Evolutionary conservation across 2,329 filamentous ascomycete genomes (phyloP).

Genomic region (Aspergillus terreus): DNA sequence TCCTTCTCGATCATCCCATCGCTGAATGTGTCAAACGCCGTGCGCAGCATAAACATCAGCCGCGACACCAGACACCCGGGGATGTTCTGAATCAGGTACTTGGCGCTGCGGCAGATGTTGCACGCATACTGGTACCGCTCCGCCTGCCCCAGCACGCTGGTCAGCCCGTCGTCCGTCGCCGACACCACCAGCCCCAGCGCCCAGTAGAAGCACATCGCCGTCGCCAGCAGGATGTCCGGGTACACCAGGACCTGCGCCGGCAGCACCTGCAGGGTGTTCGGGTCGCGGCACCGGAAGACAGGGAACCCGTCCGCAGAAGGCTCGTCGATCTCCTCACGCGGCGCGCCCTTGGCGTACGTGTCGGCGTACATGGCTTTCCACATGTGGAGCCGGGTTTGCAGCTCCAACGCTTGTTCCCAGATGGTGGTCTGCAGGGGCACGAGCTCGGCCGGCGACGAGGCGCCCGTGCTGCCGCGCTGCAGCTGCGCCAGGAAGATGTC

Average conservation of each 20-base stretch:
- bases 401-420: constrained; percentile 16
- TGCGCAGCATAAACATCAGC: constrained; percentile 27
- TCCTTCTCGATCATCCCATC: constrained; percentile 25
- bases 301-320: constrained; percentile 13
- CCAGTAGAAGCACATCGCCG: constrained; percentile 23
- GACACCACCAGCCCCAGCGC: constrained; percentile 23
- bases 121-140: constrained; percentile 26
- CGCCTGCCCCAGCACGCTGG: constrained; percentile 16
- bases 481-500: constrained; percentile 17
- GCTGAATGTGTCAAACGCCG: constrained; percentile 23
- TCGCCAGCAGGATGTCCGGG: constrained; percentile 22
- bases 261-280: constrained; percentile 15
- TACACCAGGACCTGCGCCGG: constrained; percentile 18
- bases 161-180: constrained; percentile 17
- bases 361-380: constrained; percentile 18
- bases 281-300: constrained; percentile 19
- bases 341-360: constrained; percentile 12
- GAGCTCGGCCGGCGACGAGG: constrained; percentile 10
- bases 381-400: constrained; percentile 17
- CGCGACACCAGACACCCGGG: constrained; percentile 25
- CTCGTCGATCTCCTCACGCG: constrained; percentile 13
- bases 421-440: constrained; percentile 13
- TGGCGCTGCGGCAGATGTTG: constrained; percentile 29
- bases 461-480: not conserved
- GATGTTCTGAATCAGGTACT: constrained; percentile 23